Evolutionary conservation across 768 basidiomycete species (phyloP), one percentile per base, ranked within the genome.

Genomic region (Pisolithus albus): DNA sequence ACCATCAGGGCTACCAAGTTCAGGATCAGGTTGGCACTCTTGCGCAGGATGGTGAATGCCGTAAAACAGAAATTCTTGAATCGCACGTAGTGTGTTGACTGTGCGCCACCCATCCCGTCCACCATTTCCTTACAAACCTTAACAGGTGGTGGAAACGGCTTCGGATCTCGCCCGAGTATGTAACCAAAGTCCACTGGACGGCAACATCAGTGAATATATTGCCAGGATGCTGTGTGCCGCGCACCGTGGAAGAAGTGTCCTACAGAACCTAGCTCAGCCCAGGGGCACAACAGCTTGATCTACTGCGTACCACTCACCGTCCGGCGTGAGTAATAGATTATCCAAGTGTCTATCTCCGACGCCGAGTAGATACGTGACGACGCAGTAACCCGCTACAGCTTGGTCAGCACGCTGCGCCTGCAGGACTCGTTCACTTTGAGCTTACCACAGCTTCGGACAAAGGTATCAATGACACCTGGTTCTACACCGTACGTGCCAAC

Each of bases 91-190:
- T 98, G 95, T n/a, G 87, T 80, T 6, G 93, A 95, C 61, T 88
- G 82, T 1, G 90, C 84, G 10, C 96, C 95, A n/a, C 96, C 96
- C 93, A 99, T 95, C 10, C 90, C 95, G 64, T 99, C 96, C 0
- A 98, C 92, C 96, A 98, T 99, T 65, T 98, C 96, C 63, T 95
- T 94, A 70, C 94, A 97, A 38, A 99, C 89, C 66, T 99, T 99
- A 58, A 98, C 94, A 11, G 93, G 90, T 6, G 96, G 96, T 2
- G 96, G 94, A 64, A 94, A 95, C 0, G 93, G 92, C 62, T 99
- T 98, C 0, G 96, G 96, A 64, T 98, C 96, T 2, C 93, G 85
- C 3, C 96, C 96, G 13, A 98, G 79, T 60, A 98, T 98, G 68
- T 97, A 99, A 2, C 96, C 95, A 62, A 98, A 99, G 65, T 98